Conservation (phyloP, 2,329 filamentous ascomycete genomes). For the Neoscytalidium dimidiatum region DNA sequence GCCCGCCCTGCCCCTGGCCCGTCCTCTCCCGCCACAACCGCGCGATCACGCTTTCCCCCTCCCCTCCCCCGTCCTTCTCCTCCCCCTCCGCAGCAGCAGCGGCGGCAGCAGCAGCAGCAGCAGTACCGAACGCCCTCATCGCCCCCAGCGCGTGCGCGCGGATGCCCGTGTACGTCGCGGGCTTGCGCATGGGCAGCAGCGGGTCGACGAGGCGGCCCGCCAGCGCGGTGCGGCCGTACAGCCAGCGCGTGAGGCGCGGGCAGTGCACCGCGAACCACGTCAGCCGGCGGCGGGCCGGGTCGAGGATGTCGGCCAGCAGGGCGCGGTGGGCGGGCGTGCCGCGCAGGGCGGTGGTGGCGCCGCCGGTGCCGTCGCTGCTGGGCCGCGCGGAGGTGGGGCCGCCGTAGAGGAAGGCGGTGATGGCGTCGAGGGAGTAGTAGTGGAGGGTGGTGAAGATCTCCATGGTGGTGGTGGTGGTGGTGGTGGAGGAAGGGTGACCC, state of each 20-base stretch:
- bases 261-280: slow-evolving; percentile 55
- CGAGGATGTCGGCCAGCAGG: slow-evolving; percentile 20
- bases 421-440: slow-evolving; percentile 56
- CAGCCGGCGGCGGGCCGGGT: slow-evolving; percentile 48
- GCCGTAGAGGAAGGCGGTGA: slow-evolving; percentile 56
- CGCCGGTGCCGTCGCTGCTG: slow-evolving; percentile 23
- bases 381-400: slow-evolving; percentile 14
- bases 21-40: slow-evolving; percentile 3
- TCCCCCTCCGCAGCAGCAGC: too few species aligned
- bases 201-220: slow-evolving; percentile 42
- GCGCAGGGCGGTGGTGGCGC: slow-evolving; percentile 46
- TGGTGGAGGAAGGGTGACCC: slow-evolving; percentile 50
- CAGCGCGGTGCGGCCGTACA: slow-evolving; percentile 44
- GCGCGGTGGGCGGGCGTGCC: slow-evolving; percentile 29
- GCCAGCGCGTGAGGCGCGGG: slow-evolving; percentile 50
- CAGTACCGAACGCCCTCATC: slow-evolving; percentile 63
- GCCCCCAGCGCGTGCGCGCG: slow-evolving; percentile 63
- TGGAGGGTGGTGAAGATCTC: slow-evolving; percentile 55
- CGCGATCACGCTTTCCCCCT: slow-evolving; percentile 1
- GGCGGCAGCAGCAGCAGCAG: slow-evolving; percentile 44
- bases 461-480: slow-evolving; percentile 57
- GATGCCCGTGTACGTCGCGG: slow-evolving; percentile 21
- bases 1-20: neutral
- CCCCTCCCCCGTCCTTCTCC: too few species aligned
- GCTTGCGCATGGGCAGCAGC: slow-evolving; percentile 52